Conservation (phyloP, 352 stramenopile species). For the Phytopythium mirpurense region DNA sequence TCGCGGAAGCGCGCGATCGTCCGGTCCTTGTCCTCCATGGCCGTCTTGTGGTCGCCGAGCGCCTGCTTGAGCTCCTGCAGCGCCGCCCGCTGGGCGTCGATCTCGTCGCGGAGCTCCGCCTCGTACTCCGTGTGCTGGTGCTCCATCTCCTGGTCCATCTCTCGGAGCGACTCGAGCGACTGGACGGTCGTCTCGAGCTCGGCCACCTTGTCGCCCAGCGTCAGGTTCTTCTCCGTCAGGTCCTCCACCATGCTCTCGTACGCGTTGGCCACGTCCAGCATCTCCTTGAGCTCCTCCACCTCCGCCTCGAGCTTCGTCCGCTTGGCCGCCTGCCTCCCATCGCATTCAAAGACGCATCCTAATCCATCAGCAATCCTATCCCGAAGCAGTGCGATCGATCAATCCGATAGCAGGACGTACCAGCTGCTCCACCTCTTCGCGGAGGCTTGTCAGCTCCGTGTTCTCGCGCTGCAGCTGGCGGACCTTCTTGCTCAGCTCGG, state of each 20-base stretch:
- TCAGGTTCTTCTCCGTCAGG: slow-evolving; percentile 86
- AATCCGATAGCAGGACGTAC: slow-evolving; percentile 25
- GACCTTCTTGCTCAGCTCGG: slow-evolving; percentile 75
- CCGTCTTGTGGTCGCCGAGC: slow-evolving; percentile 41
- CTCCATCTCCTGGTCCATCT: slow-evolving; percentile 87
- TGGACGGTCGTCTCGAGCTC: slow-evolving; percentile 67
- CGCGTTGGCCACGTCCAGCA: slow-evolving; percentile 79
- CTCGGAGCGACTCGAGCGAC: slow-evolving; percentile 74
- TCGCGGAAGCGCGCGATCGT: slow-evolving; percentile 81
- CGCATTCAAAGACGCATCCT: no score
- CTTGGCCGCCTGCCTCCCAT: slow-evolving; percentile 35
- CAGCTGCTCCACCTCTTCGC: slow-evolving; percentile 70
- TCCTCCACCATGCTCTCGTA: slow-evolving; percentile 89
- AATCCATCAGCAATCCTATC: no score
- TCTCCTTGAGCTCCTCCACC: slow-evolving; percentile 82
- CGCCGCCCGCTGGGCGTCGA: slow-evolving; percentile 47
- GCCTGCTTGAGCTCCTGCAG: slow-evolving; percentile 60
- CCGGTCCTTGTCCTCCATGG: slow-evolving; percentile 72
- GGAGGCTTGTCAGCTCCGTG: slow-evolving; percentile 51
- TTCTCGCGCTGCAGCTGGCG: slow-evolving; percentile 70
- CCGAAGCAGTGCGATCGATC: not conserved
- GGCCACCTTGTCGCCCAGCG: slow-evolving; percentile 71
- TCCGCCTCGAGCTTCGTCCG: slow-evolving; percentile 50
- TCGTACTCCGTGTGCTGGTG: slow-evolving; percentile 84
- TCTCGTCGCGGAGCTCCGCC: slow-evolving; percentile 64